Evolutionary conservation across 306 rosid genomes (phyloP).

Genomic region (Ormosia emarginata): DNA sequence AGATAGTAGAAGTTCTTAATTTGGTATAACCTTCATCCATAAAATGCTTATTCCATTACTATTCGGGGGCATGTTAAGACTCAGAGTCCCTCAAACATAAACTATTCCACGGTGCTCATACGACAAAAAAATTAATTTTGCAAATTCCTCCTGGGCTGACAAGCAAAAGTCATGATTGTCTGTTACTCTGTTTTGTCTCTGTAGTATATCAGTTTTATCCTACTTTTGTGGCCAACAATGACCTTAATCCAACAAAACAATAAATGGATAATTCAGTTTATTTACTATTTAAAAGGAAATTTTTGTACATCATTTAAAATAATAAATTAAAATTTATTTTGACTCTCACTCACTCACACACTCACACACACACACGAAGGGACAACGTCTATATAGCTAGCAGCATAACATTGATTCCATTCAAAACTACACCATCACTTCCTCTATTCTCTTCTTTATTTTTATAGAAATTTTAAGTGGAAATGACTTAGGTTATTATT

Average conservation of each 20-base stretch:
- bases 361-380: neutral
- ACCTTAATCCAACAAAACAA: neutral
- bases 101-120: too few relatives aligned
- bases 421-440: conserved; percentile 16
- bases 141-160: too few relatives aligned
- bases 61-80: too few relatives aligned
- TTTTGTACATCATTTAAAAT: neutral
- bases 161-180: too few relatives aligned
- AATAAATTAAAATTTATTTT: neutral
- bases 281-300: neutral
- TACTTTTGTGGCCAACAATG: neutral
- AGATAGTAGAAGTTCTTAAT: too few relatives aligned
- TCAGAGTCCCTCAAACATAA: too few relatives aligned
- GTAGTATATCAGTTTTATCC: neutral
- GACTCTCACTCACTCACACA: neutral
- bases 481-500: too few relatives aligned
- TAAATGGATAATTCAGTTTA: neutral
- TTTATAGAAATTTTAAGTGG: too few relatives aligned
- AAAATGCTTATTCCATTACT: too few relatives aligned
- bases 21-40: too few relatives aligned
- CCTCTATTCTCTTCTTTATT: conserved; percentile 12
- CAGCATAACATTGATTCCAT: neutral
- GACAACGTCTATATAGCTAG: neutral
- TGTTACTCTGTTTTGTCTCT: neutral
- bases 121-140: too few relatives aligned